These are phyloP conservation scores for Nemania diffusa DNA, from an alignment of 2,329 filamentous ascomycete genomes.

Conservation along the genomic window DNA sequence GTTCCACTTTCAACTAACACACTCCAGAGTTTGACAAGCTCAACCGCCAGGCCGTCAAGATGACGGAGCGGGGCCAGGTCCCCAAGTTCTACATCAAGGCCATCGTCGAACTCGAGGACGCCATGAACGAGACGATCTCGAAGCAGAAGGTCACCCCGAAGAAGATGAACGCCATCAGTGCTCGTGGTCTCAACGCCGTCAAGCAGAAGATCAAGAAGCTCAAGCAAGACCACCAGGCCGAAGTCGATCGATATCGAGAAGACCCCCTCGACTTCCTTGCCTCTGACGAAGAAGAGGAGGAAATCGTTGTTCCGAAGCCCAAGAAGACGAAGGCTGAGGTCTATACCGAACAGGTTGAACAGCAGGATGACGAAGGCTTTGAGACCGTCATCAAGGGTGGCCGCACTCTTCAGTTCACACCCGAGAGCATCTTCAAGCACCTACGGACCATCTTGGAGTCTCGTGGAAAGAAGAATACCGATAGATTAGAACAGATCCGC, in stretches of 20 bases:
- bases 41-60: slow-evolving; percentile 84
- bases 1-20: not conserved
- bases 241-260: slow-evolving; percentile 86
- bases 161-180: slow-evolving; percentile 98
- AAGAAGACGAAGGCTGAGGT: slow-evolving; percentile 64
- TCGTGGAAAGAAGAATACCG: slow-evolving; percentile 98
- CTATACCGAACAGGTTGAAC: slow-evolving; percentile 62
- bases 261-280: slow-evolving; percentile 59
- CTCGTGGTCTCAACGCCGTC: slow-evolving; percentile 93
- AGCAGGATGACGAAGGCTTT: slow-evolving; percentile 85
- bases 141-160: slow-evolving; percentile 97
- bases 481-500: slow-evolving; percentile 92
- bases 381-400: slow-evolving; percentile 89
- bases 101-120: slow-evolving; percentile 91
- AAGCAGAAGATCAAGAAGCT: slow-evolving; percentile 99
- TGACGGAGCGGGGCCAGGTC: slow-evolving; percentile 78
- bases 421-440: slow-evolving; percentile 98
- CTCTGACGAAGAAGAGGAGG: slow-evolving; percentile 78
- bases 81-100: slow-evolving; percentile 95
- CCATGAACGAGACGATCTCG: slow-evolving; percentile 90
- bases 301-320: slow-evolving; percentile 62
- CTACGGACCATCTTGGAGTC: slow-evolving; percentile 92
- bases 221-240: slow-evolving; percentile 90
- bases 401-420: slow-evolving; percentile 89
- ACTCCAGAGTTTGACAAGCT: slow-evolving; percentile 88